Evolutionary conservation across 2,329 filamentous ascomycete species (phyloP).

Genomic region (Neospermospora avenae): DNA sequence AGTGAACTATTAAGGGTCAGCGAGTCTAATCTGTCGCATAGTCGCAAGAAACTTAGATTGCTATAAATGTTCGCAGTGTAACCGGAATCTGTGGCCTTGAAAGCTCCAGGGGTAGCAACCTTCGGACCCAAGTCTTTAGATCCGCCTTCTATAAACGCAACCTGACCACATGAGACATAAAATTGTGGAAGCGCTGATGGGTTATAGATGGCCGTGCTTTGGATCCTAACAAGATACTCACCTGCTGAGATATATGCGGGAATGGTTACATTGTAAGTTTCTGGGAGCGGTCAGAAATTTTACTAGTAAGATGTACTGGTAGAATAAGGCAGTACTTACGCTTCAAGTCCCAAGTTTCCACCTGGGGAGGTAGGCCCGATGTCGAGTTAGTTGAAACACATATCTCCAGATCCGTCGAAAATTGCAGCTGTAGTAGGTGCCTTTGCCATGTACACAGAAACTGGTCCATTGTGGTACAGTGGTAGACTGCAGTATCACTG

Average conservation of each 20-base stretch:
- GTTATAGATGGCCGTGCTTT: slow-evolving; percentile 31
- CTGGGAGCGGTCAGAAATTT: slow-evolving; percentile 1
- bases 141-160: slow-evolving; percentile 28
- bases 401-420: slow-evolving; percentile 35
- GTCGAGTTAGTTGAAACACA: slow-evolving; percentile 38
- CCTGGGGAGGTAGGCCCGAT: slow-evolving; percentile 31
- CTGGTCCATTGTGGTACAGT: slow-evolving; percentile 36
- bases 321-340: slow-evolving; percentile 13
- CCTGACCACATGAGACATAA: slow-evolving; percentile 32
- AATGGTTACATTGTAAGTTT: slow-evolving; percentile 29
- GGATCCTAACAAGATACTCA: slow-evolving; percentile 31
- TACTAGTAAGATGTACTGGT: not conserved
- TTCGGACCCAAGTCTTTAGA: slow-evolving; percentile 21
- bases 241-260: slow-evolving; percentile 26
- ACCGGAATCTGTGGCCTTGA: slow-evolving; percentile 19
- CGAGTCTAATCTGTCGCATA: not conserved
- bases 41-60: not conserved
- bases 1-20: slow-evolving; percentile 9
- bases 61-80: slow-evolving; percentile 18
- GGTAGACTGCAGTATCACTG: slow-evolving; percentile 39
- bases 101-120: slow-evolving; percentile 27
- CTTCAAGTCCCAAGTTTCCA: slow-evolving; percentile 27
- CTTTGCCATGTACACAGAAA: slow-evolving; percentile 37
- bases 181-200: slow-evolving; percentile 30
- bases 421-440: slow-evolving; percentile 32